Percentiles rank a stretch among this genome's conserved stretches.
Evolutionary conservation across 495 filamentous ascomycete genomes (phyloP).

Genomic region (Aspergillus diversus): DNA sequence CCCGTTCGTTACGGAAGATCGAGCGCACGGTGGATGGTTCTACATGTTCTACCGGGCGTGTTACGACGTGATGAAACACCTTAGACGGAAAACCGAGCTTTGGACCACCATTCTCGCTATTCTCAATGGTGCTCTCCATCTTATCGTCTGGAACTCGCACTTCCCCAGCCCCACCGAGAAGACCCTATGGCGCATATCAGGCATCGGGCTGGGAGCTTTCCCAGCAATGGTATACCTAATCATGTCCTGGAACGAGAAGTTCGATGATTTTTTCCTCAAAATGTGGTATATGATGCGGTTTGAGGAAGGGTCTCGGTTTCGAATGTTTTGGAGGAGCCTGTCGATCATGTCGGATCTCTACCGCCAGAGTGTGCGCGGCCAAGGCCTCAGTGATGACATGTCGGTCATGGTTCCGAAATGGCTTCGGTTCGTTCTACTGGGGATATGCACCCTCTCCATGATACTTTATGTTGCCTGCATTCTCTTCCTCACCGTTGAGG

Average conservation of each 20-base stretch:
- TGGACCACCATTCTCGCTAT: neutral
- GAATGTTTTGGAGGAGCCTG: neutral
- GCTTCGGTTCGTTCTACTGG: neutral
- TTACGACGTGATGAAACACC: neutral
- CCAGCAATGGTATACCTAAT: neutral
- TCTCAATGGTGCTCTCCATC: neutral
- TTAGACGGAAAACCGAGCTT: neutral
- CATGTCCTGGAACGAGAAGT: neutral
- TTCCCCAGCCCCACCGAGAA: neutral
- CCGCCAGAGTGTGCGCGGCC: neutral
- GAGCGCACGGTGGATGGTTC: neutral
- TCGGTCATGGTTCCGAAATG: neutral
- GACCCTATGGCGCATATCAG: neutral
- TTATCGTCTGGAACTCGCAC: neutral
- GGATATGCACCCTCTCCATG: neutral
- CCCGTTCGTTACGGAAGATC: neutral
- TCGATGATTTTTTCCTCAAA: neutral
- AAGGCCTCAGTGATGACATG: neutral
- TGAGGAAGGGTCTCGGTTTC: neutral
- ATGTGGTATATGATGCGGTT: slow-evolving; percentile 2
- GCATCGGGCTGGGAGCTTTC: neutral
- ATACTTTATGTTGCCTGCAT: neutral
- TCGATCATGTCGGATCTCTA: neutral
- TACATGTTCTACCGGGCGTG: neutral
- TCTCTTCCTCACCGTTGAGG: slow-evolving; percentile 1